Evolutionary conservation across 345 rosid species (phyloP).

Genomic region (Carallia brachiata): DNA sequence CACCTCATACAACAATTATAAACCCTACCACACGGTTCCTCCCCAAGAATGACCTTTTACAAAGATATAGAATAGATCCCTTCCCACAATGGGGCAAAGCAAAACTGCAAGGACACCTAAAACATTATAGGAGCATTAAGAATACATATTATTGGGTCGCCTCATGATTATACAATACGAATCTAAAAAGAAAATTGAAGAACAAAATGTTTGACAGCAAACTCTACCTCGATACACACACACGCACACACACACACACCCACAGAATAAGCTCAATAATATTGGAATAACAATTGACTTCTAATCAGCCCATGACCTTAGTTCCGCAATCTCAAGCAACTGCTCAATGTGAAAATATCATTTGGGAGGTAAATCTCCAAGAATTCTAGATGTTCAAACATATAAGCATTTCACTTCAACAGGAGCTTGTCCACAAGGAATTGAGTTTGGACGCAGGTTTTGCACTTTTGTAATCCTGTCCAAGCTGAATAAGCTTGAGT

Average conservation of each 20-base stretch:
- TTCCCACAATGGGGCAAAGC: slow-evolving; percentile 7
- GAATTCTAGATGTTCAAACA: no score
- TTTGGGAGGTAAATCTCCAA: no score
- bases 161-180: slow-evolving; percentile 18
- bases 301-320: background rate
- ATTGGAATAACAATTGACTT: background rate
- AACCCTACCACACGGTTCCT: slow-evolving; percentile 2
- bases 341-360: background rate
- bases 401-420: no score
- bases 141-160: background rate
- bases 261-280: background rate
- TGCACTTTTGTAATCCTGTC: slow-evolving; percentile 94
- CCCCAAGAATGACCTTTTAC: slow-evolving; percentile 25
- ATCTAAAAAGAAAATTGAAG: background rate
- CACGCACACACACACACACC: no score
- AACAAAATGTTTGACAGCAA: background rate
- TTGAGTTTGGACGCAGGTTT: slow-evolving; percentile 80
- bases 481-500: slow-evolving; percentile 83
- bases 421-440: slow-evolving; percentile 67
- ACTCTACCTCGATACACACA: background rate
- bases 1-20: background rate
- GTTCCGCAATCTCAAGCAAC: no score
- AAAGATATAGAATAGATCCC: slow-evolving; percentile 10
- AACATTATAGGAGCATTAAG: slow-evolving; percentile 1
- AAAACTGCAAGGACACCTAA: slow-evolving; percentile 19